phyloP scores from a whole-genome alignment of 257 asterid genomes.

The Henckelia pumila region DNA sequence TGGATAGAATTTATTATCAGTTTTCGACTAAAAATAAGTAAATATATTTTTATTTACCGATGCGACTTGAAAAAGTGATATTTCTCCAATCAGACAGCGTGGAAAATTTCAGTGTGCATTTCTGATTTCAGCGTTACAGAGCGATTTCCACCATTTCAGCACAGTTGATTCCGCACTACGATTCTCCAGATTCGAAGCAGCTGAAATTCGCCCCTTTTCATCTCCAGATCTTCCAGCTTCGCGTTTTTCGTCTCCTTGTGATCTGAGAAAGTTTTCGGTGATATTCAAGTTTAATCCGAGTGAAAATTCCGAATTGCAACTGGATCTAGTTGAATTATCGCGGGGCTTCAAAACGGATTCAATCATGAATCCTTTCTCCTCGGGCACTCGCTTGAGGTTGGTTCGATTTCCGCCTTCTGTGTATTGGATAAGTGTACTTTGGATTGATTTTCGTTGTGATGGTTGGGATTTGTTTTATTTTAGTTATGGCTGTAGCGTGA shows the following conservation, averaged over 20 bases:
- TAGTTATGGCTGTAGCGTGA: background rate
- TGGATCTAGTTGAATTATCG: conserved; percentile 69
- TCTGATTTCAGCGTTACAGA: background rate
- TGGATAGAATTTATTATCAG: too few species aligned
- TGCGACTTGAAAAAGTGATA: too few species aligned
- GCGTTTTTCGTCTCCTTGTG: background rate
- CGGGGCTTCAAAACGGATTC: conserved; percentile 48
- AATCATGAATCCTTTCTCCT: conserved; percentile 87
- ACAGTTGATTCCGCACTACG: background rate
- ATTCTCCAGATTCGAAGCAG: background rate
- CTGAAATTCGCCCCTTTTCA: too few species aligned
- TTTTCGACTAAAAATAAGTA: too few species aligned
- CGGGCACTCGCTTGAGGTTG: conserved; percentile 86
- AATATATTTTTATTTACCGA: too few species aligned
- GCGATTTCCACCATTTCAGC: background rate
- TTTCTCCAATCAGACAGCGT: background rate
- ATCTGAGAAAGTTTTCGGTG: background rate
- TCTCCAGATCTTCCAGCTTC: background rate
- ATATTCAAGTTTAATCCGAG: background rate
- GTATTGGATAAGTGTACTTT: background rate
- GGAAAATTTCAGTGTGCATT: background rate
- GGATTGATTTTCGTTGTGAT: background rate
- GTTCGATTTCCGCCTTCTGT: background rate
- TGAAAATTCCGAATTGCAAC: conserved; percentile 21
- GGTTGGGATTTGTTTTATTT: background rate